A percentile compares a stretch with the other conserved stretches of the same genome.
Conservation (phyloP, 1,284 basidiomycete genomes). For the Pholiota adiposa region DNA sequence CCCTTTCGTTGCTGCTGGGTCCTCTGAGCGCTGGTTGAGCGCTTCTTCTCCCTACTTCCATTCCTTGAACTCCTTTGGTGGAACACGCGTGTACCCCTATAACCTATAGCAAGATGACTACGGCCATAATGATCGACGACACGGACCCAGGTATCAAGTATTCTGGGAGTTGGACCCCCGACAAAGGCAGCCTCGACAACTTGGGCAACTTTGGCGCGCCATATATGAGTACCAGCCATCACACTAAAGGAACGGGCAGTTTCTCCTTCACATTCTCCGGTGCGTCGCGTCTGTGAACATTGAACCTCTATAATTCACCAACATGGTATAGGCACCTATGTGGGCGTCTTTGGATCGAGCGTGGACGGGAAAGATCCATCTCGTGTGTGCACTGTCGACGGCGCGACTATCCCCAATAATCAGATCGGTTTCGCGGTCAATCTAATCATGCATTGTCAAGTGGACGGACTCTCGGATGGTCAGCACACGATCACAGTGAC, state of each 20-base stretch:
- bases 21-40: neutral
- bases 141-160: constrained; percentile 5
- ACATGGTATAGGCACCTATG: constrained; percentile 4
- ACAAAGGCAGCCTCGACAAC: constrained; percentile 11
- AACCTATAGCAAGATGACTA: constrained; percentile 6
- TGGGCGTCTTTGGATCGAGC: constrained; percentile 7
- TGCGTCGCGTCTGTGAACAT: neutral
- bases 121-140: constrained; percentile 10
- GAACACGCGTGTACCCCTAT: neutral
- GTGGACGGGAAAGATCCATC: constrained; percentile 19
- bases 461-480: constrained; percentile 18
- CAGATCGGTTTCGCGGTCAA: constrained; percentile 20
- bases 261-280: constrained; percentile 11
- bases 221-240: constrained; percentile 11
- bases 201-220: constrained; percentile 14
- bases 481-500: constrained; percentile 27
- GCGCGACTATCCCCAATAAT: constrained; percentile 18
- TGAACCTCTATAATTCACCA: neutral
- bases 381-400: constrained; percentile 32
- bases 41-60: neutral
- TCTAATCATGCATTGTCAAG: constrained; percentile 24
- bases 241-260: constrained; percentile 9
- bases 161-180: constrained; percentile 9
- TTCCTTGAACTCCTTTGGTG: neutral
- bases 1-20: neutral